Conservation (phyloP, 345 rosid species). For the Citrus trifoliata region DNA sequence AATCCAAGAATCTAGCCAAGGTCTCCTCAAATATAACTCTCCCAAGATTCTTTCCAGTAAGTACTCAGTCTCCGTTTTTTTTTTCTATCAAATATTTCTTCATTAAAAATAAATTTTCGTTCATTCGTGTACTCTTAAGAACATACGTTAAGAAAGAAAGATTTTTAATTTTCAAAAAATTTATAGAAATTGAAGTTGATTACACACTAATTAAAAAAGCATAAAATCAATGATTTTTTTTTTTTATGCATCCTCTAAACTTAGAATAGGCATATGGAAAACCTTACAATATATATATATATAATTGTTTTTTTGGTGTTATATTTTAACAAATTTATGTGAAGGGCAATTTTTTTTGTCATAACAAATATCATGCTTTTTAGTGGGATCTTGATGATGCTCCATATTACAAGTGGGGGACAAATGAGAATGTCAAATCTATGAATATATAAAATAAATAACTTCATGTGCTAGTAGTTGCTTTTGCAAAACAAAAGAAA, state of each 20-base stretch:
- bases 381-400: not conserved
- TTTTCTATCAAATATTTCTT: too few species aligned
- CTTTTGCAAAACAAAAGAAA: not conserved
- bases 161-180: too few species aligned
- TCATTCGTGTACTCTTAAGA: too few species aligned
- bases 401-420: slow-evolving; percentile 6
- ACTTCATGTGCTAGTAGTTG: not conserved
- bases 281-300: too few species aligned
- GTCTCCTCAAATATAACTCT: slow-evolving; percentile 79
- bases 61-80: slow-evolving; percentile 8
- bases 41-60: slow-evolving; percentile 86
- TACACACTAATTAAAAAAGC: too few species aligned
- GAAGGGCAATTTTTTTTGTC: not conserved
- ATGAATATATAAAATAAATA: not conserved
- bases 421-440: not conserved
- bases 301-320: not conserved
- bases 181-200: too few species aligned
- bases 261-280: not conserved
- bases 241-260: too few species aligned
- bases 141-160: too few species aligned
- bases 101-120: too few species aligned
- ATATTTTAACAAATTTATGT: not conserved
- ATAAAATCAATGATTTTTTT: too few species aligned
- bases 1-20: slow-evolving; percentile 69
- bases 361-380: not conserved